A percentile compares a stretch with the other conserved stretches of the same genome.
phyloP scores from a whole-genome alignment of 441 rosid species.

The Aleurites moluccanus region DNA sequence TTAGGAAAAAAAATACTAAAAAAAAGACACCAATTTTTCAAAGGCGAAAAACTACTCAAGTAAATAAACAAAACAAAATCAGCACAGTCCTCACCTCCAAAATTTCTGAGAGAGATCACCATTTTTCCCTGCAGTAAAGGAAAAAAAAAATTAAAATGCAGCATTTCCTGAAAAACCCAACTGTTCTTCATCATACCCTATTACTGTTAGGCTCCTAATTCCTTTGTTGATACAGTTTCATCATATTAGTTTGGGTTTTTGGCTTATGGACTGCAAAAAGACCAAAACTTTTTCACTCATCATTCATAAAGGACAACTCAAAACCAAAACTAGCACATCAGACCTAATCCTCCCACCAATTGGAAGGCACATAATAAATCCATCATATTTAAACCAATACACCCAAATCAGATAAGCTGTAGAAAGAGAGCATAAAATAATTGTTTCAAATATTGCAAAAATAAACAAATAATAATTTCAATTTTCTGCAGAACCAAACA shows the following conservation, averaged over 20 bases:
- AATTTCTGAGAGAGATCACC: constrained; percentile 84
- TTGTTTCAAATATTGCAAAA: no score
- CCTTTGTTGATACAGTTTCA: not conserved
- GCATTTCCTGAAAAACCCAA: not conserved
- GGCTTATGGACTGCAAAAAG: no score
- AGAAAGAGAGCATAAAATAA: no score
- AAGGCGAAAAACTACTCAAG: not conserved
- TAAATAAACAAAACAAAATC: not conserved
- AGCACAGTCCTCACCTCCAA: constrained; percentile 66
- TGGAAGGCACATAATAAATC: no score
- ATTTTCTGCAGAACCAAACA: constrained; percentile 3
- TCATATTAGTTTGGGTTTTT: not conserved
- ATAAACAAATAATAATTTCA: not conserved
- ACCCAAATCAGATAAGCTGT: not conserved
- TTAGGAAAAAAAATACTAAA: not conserved
- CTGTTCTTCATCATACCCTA: not conserved
- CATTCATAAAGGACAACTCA: not conserved
- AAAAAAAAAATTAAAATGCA: not conserved
- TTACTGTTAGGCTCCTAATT: not conserved
- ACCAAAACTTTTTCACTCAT: no score
- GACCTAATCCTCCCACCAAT: not conserved
- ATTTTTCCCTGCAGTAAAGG: constrained; percentile 63
- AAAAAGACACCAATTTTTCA: not conserved
- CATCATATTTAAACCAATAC: not conserved
- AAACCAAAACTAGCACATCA: not conserved